Evolutionary conservation across 2,329 filamentous ascomycete species (phyloP), one percentile per base, ranked within the genome.

Genomic region (Nannizzia gypsea): DNA sequence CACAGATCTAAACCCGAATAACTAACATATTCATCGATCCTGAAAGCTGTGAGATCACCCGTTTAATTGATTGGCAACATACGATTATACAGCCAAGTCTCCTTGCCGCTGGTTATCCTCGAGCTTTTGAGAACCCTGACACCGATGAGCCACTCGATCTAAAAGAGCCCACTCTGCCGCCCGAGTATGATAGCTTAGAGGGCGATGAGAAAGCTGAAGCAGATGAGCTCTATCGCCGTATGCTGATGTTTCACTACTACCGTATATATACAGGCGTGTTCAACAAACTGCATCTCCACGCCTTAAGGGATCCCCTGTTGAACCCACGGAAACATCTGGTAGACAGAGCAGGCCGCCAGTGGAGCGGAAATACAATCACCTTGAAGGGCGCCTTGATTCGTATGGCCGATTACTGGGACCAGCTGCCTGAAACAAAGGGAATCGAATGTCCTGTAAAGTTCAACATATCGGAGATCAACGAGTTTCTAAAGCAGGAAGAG

Each of bases 21-120:
- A 34, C 31, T 11, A 34, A 34, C 31, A 34, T 34, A 34, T 34
- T 34, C 31, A 11, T 34, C 11, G 31, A 34, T 11, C 31, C 31
- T 34, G 31, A 34, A 34, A 34, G 8, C 8, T 34, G 31, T 34
- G 31, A 34, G 31, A 34, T 34, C 9, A 34, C 59, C 6, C 59
- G 54, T 40, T 46, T 64, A 17, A 64, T 64, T 34, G 61, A 64
- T 57, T 61, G 59, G 63, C 63, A 64, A 58, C 63, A 64, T 50
- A 56, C 63, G 26, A 60, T 28, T 1, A 60, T 62, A 36, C 55
- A 58, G 20, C 63, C 61, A 4, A 59, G 22, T 6, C 59, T 64
- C 28, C 63, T 63, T 20, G 56, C 38, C 5, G 57, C 63, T 36
- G 63, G 61, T 13, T 57, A 64, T 59, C 63, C 63, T 11, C 59